These are phyloP conservation scores for Geosmithia morbida DNA, from an alignment of 2,329 filamentous ascomycete species.

Conservation along the genomic window DNA sequence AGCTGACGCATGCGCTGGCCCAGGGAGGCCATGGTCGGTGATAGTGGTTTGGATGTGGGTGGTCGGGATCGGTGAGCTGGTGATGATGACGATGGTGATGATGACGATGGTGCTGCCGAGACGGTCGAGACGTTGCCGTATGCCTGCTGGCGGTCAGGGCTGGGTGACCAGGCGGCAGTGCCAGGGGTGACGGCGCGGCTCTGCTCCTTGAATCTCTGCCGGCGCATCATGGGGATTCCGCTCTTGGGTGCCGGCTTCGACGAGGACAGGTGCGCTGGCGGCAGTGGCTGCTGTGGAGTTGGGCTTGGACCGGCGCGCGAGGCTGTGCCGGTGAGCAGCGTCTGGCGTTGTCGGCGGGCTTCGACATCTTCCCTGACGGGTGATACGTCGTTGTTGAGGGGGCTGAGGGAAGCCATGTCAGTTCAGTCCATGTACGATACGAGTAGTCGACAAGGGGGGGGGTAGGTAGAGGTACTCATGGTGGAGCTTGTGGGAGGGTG, in stretches of 20 bases:
- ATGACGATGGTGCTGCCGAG: neutral
- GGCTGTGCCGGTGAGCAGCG: constrained; percentile 5
- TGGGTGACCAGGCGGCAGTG: constrained; percentile 8
- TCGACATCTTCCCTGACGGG: constrained; percentile 33
- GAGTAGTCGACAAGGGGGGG: no score
- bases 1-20: constrained; percentile 17
- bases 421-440: no score
- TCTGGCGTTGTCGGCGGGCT: constrained; percentile 15
- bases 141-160: neutral
- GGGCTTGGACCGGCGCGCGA: constrained; percentile 5
- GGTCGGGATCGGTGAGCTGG: no score
- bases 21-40: constrained; percentile 8
- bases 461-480: neutral
- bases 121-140: constrained; percentile 10
- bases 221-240: constrained; percentile 37
- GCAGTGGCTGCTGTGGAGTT: no score
- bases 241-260: constrained; percentile 14
- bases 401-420: no score
- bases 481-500: neutral
- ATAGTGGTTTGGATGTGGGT: no score
- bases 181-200: constrained; percentile 10
- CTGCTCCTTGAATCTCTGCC: constrained; percentile 30
- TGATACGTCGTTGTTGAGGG: constrained; percentile 14
- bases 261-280: constrained; percentile 2
- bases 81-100: neutral